phyloP scores from a whole-genome alignment of 768 basidiomycete species.

The Suillus ampliporus region DNA sequence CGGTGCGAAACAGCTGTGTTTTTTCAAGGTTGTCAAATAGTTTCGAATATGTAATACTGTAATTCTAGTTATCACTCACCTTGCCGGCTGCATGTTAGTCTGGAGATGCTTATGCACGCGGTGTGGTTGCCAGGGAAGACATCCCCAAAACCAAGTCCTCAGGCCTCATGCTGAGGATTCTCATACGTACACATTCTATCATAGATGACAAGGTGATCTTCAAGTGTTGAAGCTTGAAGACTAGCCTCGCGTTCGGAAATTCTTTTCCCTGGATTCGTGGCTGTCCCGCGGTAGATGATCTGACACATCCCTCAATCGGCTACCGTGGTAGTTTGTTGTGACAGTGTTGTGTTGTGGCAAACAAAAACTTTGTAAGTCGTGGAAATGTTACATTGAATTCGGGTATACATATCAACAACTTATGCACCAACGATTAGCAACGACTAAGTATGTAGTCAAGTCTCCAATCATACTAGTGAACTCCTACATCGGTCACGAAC shows the following conservation, averaged over 20 bases:
- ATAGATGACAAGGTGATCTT: background rate
- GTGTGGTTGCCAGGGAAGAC: slow-evolving; percentile 3
- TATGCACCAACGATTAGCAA: background rate
- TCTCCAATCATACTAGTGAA: background rate
- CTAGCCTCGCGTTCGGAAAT: background rate
- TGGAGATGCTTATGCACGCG: background rate
- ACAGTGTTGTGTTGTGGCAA: too few relatives aligned
- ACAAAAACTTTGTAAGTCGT: too few relatives aligned
- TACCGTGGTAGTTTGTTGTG: too few relatives aligned
- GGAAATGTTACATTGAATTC: too few relatives aligned
- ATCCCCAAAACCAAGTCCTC: slow-evolving; percentile 3
- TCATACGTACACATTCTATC: background rate
- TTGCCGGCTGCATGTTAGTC: too few relatives aligned
- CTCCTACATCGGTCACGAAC: background rate
- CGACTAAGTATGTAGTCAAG: too few relatives aligned
- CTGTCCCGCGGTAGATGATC: background rate
- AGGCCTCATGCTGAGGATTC: slow-evolving; percentile 3
- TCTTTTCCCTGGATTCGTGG: background rate
- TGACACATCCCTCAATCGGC: too few relatives aligned
- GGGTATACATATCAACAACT: too few relatives aligned
- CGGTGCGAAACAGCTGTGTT: background rate
- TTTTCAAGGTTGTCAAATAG: background rate
- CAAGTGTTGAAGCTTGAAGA: background rate
- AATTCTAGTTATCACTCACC: background rate
- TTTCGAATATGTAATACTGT: background rate